Percentiles rank a stretch among this genome's conserved stretches.
phyloP scores from a whole-genome alignment of 1,284 basidiomycete species.

The Ustilago bromivora region DNA sequence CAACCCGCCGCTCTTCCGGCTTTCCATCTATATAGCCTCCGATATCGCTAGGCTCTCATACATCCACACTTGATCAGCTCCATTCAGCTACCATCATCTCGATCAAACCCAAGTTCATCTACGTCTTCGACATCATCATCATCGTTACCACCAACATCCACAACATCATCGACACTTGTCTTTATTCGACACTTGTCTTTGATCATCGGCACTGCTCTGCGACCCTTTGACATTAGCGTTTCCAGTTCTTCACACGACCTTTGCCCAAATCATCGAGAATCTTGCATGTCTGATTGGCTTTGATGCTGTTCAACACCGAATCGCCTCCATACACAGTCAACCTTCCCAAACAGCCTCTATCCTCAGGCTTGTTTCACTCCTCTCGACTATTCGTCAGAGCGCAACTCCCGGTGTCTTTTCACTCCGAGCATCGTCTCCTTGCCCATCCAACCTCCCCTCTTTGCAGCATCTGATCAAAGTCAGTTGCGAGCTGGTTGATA shows the following conservation, averaged over 20 bases:
- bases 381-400: constrained; percentile 6
- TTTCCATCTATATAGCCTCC: constrained; percentile 35
- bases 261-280: background rate
- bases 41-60: constrained; percentile 53
- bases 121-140: background rate
- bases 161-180: background rate
- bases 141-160: constrained; percentile 1
- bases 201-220: constrained; percentile 8
- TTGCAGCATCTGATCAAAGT: constrained; percentile 17
- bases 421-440: constrained; percentile 22
- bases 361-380: constrained; percentile 13
- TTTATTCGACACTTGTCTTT: background rate
- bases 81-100: constrained; percentile 31
- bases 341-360: constrained; percentile 18
- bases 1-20: constrained; percentile 27
- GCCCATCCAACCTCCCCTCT: constrained; percentile 3
- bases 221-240: constrained; percentile 4
- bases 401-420: background rate
- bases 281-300: constrained; percentile 21
- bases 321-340: constrained; percentile 23
- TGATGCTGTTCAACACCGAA: constrained; percentile 33
- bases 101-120: constrained; percentile 1
- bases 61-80: constrained; percentile 15
- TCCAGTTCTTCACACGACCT: constrained; percentile 13
- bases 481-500: constrained; percentile 25